Evolutionary conservation across 2,329 filamentous ascomycete genomes (phyloP).

Genomic region (Trichophyton benhamiae): DNA sequence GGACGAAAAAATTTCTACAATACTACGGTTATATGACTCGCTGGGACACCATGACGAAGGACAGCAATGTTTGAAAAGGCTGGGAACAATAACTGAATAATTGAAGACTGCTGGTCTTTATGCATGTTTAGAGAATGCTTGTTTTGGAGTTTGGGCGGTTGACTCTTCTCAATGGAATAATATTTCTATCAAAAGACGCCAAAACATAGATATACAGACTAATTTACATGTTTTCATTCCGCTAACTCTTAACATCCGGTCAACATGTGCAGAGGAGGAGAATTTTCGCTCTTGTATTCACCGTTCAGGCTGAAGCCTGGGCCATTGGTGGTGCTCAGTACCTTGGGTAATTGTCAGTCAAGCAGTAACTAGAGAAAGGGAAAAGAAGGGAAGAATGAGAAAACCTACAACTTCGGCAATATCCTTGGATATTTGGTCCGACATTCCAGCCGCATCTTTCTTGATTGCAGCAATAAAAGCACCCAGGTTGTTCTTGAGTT

Average conservation of each 20-base stretch:
- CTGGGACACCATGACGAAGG: slow-evolving; percentile 50
- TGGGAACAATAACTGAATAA: slow-evolving; percentile 20
- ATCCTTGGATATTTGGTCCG: slow-evolving; percentile 55
- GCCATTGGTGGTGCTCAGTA: slow-evolving; percentile 75
- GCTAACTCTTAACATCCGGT: slow-evolving; percentile 26
- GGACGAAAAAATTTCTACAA: slow-evolving; percentile 37
- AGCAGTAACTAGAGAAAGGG: slow-evolving; percentile 27
- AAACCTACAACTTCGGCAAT: slow-evolving; percentile 54
- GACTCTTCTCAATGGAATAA: background rate
- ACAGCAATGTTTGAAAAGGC: slow-evolving; percentile 43
- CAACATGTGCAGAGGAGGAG: slow-evolving; percentile 41
- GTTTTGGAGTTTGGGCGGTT: slow-evolving; percentile 28
- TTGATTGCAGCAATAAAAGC: slow-evolving; percentile 63
- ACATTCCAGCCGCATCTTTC: slow-evolving; percentile 57
- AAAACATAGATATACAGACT: slow-evolving; percentile 19
- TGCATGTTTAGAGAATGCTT: slow-evolving; percentile 26
- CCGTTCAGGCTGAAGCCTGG: slow-evolving; percentile 82
- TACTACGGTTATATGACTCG: slow-evolving; percentile 49
- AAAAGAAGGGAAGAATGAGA: background rate
- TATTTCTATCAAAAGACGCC: slow-evolving; percentile 31
- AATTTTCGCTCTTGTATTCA: slow-evolving; percentile 53
- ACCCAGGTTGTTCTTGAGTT: slow-evolving; percentile 74
- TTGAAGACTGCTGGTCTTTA: background rate
- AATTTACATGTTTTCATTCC: slow-evolving; percentile 8
- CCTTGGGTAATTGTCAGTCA: slow-evolving; percentile 51